phyloP scores from a whole-genome alignment of 1,284 basidiomycete species.

The Marasmius sp. region DNA sequence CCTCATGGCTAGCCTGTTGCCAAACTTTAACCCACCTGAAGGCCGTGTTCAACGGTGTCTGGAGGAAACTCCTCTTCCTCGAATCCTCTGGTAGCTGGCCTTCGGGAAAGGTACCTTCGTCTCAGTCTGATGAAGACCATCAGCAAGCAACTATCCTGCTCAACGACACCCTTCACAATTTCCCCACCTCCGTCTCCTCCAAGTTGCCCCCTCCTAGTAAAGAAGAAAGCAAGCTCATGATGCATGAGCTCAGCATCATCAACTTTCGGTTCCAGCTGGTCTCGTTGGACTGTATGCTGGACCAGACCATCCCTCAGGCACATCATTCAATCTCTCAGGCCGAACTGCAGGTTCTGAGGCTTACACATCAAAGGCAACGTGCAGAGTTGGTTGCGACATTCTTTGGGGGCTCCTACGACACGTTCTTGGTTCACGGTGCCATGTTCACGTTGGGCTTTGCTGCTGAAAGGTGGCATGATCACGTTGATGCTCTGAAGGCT shows the following conservation, averaged over 20 bases:
- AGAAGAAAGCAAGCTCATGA: not conserved
- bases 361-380: not conserved
- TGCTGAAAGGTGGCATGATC: not conserved
- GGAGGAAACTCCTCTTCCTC: not conserved
- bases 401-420: not conserved
- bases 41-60: not conserved
- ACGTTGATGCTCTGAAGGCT: not conserved
- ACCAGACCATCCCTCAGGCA: not conserved
- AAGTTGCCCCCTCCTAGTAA: not conserved
- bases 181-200: too few species aligned
- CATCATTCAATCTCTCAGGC: not conserved
- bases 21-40: not conserved
- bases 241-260: not conserved
- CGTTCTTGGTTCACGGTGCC: not conserved
- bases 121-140: not conserved
- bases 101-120: not conserved
- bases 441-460: not conserved
- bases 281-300: not conserved
- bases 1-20: not conserved
- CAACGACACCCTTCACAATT: not conserved
- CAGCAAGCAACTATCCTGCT: not conserved
- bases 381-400: not conserved
- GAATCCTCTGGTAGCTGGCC: not conserved
- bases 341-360: not conserved
- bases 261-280: not conserved